Evolutionary conservation across 2,329 filamentous ascomycete genomes (phyloP).

Genomic region (Apiospora arundinis): DNA sequence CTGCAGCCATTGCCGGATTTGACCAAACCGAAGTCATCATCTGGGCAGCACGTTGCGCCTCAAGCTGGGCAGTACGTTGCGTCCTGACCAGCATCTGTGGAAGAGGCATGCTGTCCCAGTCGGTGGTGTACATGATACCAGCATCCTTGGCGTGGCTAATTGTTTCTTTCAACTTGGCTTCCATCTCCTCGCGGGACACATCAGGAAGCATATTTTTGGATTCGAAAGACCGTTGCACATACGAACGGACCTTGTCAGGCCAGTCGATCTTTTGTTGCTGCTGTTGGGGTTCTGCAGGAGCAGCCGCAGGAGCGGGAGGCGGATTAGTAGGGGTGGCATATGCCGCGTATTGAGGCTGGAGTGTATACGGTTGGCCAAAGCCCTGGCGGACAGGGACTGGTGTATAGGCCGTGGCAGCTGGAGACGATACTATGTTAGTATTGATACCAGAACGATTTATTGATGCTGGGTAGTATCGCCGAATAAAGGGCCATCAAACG

Average conservation of each 20-base stretch:
- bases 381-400: conserved; percentile 50
- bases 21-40: conserved; percentile 24
- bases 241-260: conserved; percentile 81
- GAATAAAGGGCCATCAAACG: too few relatives aligned
- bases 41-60: neutral
- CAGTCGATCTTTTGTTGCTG: conserved; percentile 72
- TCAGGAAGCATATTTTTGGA: conserved; percentile 70
- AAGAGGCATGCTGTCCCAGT: conserved; percentile 85
- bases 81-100: conserved; percentile 83
- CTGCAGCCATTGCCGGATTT: conserved; percentile 1
- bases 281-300: conserved; percentile 43
- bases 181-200: conserved; percentile 74
- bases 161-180: conserved; percentile 82
- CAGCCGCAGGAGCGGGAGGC: conserved; percentile 36
- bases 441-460: neutral
- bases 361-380: conserved; percentile 41
- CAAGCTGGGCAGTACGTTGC: conserved; percentile 63
- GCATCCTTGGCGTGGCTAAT: conserved; percentile 83
- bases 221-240: conserved; percentile 89
- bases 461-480: neutral
- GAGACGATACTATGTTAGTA: conserved; percentile 37
- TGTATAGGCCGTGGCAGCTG: conserved; percentile 49
- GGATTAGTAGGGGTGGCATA: conserved; percentile 43
- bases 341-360: conserved; percentile 38
- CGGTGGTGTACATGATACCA: conserved; percentile 72